Percentiles rank a stretch among this genome's conserved stretches.
These are phyloP conservation scores for Zygosaccharomyces lentus DNA, from an alignment of 805 yeast species.

Conservation along the genomic window DNA sequence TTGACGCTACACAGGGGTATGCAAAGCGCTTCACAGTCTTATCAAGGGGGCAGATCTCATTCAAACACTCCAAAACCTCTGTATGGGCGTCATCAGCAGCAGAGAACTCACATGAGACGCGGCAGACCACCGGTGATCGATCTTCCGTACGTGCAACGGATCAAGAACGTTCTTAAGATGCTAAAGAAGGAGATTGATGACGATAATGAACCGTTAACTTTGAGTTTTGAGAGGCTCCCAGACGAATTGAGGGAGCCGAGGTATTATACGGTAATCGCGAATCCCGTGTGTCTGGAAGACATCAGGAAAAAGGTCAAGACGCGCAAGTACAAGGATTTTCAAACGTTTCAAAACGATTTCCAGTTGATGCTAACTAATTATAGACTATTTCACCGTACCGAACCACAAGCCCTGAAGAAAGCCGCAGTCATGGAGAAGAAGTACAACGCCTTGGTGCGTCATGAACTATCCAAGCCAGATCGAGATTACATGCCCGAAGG, in stretches of 20 bases:
- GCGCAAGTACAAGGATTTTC: slow-evolving; percentile 73
- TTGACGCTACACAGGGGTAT: slow-evolving; percentile 13
- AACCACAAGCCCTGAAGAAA: slow-evolving; percentile 55
- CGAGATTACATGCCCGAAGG: slow-evolving; percentile 59
- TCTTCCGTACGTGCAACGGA: slow-evolving; percentile 71
- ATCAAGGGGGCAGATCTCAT: slow-evolving; percentile 16
- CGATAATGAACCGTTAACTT: slow-evolving; percentile 47
- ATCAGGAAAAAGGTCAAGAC: slow-evolving; percentile 81
- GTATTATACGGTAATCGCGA: slow-evolving; percentile 46
- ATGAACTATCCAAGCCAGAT: slow-evolving; percentile 79
- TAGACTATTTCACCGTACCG: slow-evolving; percentile 56
- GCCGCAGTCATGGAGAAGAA: slow-evolving; percentile 59
- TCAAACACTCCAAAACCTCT: slow-evolving; percentile 26
- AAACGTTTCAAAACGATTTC: slow-evolving; percentile 72
- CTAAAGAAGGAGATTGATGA: slow-evolving; percentile 67
- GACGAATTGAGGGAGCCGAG: slow-evolving; percentile 48
- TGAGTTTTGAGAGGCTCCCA: slow-evolving; percentile 77
- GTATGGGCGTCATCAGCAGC: slow-evolving; percentile 22
- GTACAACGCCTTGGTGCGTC: slow-evolving; percentile 53
- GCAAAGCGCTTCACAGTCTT: slow-evolving; percentile 9
- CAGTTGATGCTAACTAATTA: slow-evolving; percentile 70
- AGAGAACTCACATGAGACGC: slow-evolving; percentile 31
- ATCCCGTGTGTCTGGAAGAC: slow-evolving; percentile 66
- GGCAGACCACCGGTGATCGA: slow-evolving; percentile 37
- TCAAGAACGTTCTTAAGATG: slow-evolving; percentile 78